Base-by-base conservation (phyloP, 2,329 filamentous ascomycete genomes). In the Cryphonectria parasitica region DNA sequence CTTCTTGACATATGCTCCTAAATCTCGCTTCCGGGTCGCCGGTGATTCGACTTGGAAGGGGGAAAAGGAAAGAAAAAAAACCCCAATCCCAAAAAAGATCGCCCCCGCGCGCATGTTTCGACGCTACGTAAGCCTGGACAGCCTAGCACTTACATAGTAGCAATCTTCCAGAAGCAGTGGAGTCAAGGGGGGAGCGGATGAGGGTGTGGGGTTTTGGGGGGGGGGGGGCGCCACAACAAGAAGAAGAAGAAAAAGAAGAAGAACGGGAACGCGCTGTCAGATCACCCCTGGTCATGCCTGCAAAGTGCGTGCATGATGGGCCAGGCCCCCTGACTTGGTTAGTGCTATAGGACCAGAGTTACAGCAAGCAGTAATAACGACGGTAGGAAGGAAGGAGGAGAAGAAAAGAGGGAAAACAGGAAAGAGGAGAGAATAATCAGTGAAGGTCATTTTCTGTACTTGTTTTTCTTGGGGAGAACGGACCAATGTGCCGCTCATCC, bases 131-230 rank as follows among this genome's bases (percentile, higher is more conserved):
- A 58, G 54, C 54, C 54, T 31, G n/a, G 54, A 17, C 25, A 58
- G 54, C 54, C 54, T 58, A 58, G 28, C 28, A 58, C 54, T 28
- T 17, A 17, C 25, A 58, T 31, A 58, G 54, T 58, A 58, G 54
- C 28, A 58, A 61, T 61, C 34, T 61, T 61, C 58, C 58, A 61
- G 58, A 61, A 61, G 58, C 58, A 61, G 58, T 61, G 58, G 58
- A 61, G 58, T 34, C 15, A 8, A 34, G 28, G 15, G 25, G 25
- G 28, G 25, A 15, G 54, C 13, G 28, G 25, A 7, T 5, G 15
- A 31, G 25, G 17, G n/a, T 11, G 41, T 15, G 41, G 15, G n/a
- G n/a, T n/a, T n/a, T n/a, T n/a, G n/a, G n/a, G n/a, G n/a, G n/a
- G n/a, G n/a, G n/a, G n/a, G 41, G 41, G 41, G 41, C 11, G 41